These are phyloP conservation scores for Sanghuangporus weigelae DNA, from an alignment of 1,284 basidiomycete genomes.

Conservation along the genomic window DNA sequence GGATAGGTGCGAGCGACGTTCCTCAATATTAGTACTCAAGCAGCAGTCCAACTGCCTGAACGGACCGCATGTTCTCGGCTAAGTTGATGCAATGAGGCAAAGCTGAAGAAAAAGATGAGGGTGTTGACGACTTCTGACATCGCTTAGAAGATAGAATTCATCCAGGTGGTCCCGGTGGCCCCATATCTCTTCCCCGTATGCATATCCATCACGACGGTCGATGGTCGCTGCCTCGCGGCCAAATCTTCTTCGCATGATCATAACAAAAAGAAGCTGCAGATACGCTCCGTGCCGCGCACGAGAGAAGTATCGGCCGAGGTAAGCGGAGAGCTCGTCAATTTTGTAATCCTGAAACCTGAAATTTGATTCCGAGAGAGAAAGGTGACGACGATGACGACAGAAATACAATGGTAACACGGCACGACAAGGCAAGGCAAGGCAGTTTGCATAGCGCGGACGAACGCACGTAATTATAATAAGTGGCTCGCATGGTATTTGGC, in stretches of 20 bases:
- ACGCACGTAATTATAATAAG: background rate
- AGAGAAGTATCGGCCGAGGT: no score
- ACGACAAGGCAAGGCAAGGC: no score
- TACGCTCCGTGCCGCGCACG: no score
- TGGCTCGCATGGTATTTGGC: background rate
- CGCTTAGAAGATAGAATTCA: background rate
- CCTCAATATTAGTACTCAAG: background rate
- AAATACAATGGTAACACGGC: background rate
- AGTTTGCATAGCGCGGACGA: background rate
- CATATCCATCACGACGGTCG: background rate
- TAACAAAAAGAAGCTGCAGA: no score
- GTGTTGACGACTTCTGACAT: background rate
- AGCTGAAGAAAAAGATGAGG: background rate
- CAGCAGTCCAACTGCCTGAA: no score
- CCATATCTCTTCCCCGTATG: background rate
- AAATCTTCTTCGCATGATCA: background rate
- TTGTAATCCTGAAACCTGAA: background rate
- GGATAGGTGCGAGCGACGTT: background rate
- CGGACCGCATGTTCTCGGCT: no score
- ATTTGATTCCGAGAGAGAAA: background rate
- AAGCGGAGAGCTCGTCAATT: no score
- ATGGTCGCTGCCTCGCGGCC: background rate
- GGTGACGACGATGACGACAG: background rate
- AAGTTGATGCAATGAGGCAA: background rate
- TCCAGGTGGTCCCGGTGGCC: background rate